These are phyloP conservation scores for Cercospora sp. DNA, from an alignment of 2,329 filamentous ascomycete genomes.

Conservation along the genomic window DNA sequence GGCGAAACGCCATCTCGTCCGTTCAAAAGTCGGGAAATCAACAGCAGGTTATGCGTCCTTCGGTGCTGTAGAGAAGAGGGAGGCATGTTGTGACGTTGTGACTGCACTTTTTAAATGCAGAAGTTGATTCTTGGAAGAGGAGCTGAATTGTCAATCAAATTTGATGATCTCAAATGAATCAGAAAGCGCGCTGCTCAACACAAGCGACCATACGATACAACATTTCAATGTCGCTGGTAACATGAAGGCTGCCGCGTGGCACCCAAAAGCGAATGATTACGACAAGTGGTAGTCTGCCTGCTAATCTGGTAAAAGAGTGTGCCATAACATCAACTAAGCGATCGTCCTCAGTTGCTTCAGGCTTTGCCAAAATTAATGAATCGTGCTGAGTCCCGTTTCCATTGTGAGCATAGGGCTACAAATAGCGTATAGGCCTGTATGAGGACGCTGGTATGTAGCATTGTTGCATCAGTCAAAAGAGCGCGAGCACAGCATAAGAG, in stretches of 20 bases:
- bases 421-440: background rate
- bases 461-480: background rate
- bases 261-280: background rate
- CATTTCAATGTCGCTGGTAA: background rate
- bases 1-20: slow-evolving; percentile 78
- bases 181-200: background rate
- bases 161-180: background rate
- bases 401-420: background rate
- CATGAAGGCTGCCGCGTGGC: background rate
- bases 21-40: slow-evolving; percentile 79
- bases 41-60: slow-evolving; percentile 78
- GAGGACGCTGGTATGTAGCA: background rate
- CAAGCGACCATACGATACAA: background rate
- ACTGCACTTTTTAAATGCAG: background rate
- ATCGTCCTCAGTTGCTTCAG: background rate
- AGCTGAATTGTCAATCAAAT: background rate
- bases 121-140: background rate
- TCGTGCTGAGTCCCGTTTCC: background rate
- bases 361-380: background rate
- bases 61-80: slow-evolving; percentile 63
- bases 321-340: background rate
- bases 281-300: background rate
- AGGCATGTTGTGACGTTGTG: slow-evolving; percentile 50
- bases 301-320: background rate
- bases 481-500: background rate